These are phyloP conservation scores for Amanita thiersii DNA, from an alignment of 768 basidiomycete species.

Conservation along the genomic window DNA sequence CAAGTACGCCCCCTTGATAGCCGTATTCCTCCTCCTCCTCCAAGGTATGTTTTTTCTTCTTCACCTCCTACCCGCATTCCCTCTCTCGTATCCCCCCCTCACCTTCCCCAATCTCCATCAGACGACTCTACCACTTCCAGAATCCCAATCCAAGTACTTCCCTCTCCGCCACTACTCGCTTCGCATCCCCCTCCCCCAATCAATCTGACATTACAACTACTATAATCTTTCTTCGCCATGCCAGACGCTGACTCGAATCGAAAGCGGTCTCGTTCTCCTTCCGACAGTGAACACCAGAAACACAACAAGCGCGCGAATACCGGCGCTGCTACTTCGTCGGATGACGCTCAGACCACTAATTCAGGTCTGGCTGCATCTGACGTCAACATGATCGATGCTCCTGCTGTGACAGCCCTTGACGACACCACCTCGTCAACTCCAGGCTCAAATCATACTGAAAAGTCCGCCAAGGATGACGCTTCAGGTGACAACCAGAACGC, in stretches of 20 bases:
- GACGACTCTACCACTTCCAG: constrained; percentile 36
- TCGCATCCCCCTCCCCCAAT: constrained; percentile 11
- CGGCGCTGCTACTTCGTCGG: constrained; percentile 52
- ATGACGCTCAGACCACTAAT: constrained; percentile 51
- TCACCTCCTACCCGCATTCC: constrained; percentile 24
- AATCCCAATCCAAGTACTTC: constrained; percentile 22
- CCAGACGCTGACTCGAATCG: constrained; percentile 80
- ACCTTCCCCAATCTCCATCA: constrained; percentile 45
- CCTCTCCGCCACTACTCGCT: constrained; percentile 12
- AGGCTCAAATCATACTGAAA: constrained; percentile 32
- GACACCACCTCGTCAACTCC: constrained; percentile 55
- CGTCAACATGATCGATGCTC: constrained; percentile 60
- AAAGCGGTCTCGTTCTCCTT: constrained; percentile 83
- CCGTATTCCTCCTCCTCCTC: neutral
- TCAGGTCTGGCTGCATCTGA: constrained; percentile 42
- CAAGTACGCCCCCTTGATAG: neutral
- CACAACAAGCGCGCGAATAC: constrained; percentile 80
- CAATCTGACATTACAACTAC: constrained; percentile 22
- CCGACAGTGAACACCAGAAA: constrained; percentile 74
- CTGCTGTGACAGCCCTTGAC: constrained; percentile 37
- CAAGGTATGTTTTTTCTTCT: constrained; percentile 25
- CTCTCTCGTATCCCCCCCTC: constrained; percentile 58
- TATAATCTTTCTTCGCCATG: constrained; percentile 61
- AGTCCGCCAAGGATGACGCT: constrained; percentile 33
- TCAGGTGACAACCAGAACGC: constrained; percentile 24